These are phyloP conservation scores for Fusarium sp. DNA, from an alignment of 2,329 filamentous ascomycete species.

Conservation along the genomic window DNA sequence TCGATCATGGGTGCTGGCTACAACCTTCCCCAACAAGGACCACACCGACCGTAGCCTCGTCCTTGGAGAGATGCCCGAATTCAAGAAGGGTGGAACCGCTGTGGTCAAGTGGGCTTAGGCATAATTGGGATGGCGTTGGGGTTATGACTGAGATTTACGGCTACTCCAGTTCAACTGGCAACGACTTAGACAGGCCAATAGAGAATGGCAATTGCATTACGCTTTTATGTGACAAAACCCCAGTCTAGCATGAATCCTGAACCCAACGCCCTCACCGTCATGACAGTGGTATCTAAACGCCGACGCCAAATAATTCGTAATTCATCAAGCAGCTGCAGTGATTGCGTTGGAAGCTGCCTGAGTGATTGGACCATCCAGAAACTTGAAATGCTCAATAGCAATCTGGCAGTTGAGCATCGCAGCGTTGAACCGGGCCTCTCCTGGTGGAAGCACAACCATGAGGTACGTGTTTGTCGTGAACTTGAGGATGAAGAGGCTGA, in stretches of 20 bases:
- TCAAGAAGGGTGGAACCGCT: constrained; percentile 74
- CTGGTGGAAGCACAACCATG: constrained; percentile 89
- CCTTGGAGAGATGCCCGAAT: constrained; percentile 71
- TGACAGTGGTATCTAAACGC: constrained; percentile 44
- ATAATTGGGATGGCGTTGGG: constrained; percentile 34
- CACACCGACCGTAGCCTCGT: constrained; percentile 74
- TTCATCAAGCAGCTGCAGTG: constrained; percentile 18
- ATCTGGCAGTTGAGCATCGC: constrained; percentile 92
- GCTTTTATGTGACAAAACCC: background rate
- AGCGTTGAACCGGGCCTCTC: constrained; percentile 90
- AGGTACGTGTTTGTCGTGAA: constrained; percentile 99
- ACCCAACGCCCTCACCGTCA: constrained; percentile 28
- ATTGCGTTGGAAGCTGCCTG: constrained; percentile 20
- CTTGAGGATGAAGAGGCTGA: constrained; percentile 94
- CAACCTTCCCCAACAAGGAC: constrained; percentile 86
- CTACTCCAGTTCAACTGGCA: background rate
- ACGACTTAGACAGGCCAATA: constrained; percentile 16
- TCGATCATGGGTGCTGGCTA: constrained; percentile 80
- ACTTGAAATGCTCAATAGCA: constrained; percentile 83
- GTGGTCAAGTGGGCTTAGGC: constrained; percentile 68
- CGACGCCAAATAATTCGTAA: constrained; percentile 34
- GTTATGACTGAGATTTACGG: constrained; percentile 24
- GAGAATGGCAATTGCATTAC: background rate
- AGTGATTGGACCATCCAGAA: constrained; percentile 64
- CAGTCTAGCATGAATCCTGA: constrained; percentile 10